phyloP scores from a whole-genome alignment of 352 stramenopile genomes.

The Pythium folliculosum region DNA sequence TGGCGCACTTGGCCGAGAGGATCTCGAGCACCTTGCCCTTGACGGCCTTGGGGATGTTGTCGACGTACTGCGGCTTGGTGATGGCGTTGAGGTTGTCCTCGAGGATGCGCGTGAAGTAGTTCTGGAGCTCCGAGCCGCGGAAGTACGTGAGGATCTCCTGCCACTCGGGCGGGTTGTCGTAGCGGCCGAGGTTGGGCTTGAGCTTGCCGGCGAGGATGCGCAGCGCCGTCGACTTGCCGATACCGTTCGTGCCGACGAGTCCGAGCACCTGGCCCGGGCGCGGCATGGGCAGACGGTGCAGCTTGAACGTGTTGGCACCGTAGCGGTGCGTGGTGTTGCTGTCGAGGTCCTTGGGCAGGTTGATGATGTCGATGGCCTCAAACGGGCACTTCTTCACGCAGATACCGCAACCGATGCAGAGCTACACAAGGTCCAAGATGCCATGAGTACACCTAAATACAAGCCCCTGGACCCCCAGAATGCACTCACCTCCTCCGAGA shows the following conservation, averaged over 20 bases:
- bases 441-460: constrained; percentile 17
- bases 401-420: constrained; percentile 99
- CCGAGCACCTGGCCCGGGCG: constrained; percentile 97
- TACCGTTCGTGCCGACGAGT: constrained; percentile 99
- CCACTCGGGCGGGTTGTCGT: constrained; percentile 97
- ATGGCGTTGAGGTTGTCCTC: constrained; percentile 99
- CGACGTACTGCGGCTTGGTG: constrained; percentile 99
- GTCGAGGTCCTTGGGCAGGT: constrained; percentile 98
- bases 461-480: constrained; percentile 22
- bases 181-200: constrained; percentile 99
- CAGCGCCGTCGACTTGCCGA: constrained; percentile 99
- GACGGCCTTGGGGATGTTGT: constrained; percentile 98
- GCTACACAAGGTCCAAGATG: constrained; percentile 39
- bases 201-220: constrained; percentile 99
- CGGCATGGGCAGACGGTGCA: constrained; percentile 98
- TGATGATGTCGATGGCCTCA: constrained; percentile 99
- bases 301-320: constrained; percentile 99
- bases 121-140: constrained; percentile 96
- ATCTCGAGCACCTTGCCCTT: constrained; percentile 95
- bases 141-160: constrained; percentile 99
- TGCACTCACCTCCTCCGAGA: constrained; percentile 89
- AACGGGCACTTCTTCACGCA: constrained; percentile 99
- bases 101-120: constrained; percentile 99
- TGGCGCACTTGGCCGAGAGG: constrained; percentile 93
- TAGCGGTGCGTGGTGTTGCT: constrained; percentile 99